Base-by-base conservation (phyloP, 2,329 filamentous ascomycete species). In the Scopulariopsis brevicaulis region DNA sequence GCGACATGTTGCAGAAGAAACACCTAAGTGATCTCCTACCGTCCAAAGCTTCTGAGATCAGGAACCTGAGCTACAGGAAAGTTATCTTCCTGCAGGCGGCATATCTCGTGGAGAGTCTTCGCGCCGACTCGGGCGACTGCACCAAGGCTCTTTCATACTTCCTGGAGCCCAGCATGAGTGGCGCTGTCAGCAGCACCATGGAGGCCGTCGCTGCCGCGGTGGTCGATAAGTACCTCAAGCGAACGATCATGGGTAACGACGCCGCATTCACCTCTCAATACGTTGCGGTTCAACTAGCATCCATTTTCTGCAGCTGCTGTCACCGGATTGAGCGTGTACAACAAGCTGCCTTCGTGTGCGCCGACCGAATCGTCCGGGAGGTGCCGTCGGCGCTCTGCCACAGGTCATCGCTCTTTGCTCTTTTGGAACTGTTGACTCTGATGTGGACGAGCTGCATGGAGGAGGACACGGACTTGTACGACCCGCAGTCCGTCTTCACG, bases 391-490 rank as follows among this genome's bases (percentile, higher is more conserved):
- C 90, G 2, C 77, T 99, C 18, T 97, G 93, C 67, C 89, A 96
- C 66, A 88, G 89, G 63, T 85, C 87, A 7, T 96, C 95, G 1
- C 77, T 99, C 0, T 99, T 97, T 72, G 91, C 93, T 1, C 77
- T 99, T 18, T 77, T 99, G 11, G 95, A 99, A 69, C 80, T 99
- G 4, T 76, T 99, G 20, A 93, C 90, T 3, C 81, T 99, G 32
- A 91, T 99, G 86, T 99, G 93, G 93, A 84, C 84, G 54, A 93
- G 91, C 66, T 99, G 94, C 68, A 77, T 99, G 18, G 93, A 99
- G 69, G 88, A 88, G 14, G 94, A 99, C 69, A 92, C 92, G 0
- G 93, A 99, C 64, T 85, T 95, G 66, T 99, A 97, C 66, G 85
- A 90, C 56, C 95, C 91, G 73, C 85, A 86, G 61, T 89, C 91